Percentiles rank a stretch among this genome's conserved stretches.
Evolutionary conservation across 1,139 yeast genomes (phyloP).

Genomic region (Hyphopichia wangnamkhiaoensis): DNA sequence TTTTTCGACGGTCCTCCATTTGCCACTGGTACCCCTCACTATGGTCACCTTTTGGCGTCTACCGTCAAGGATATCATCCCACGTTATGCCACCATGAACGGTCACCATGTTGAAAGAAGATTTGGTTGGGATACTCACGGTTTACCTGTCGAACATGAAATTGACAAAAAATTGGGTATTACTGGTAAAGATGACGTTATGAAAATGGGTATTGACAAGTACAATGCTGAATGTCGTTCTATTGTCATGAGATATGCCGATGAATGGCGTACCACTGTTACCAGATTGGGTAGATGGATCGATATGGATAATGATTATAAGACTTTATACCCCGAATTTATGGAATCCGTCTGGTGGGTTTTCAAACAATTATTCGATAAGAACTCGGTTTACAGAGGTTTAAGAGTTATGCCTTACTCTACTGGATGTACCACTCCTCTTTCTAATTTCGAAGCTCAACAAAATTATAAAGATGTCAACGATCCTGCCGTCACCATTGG

Average conservation of each 20-base stretch:
- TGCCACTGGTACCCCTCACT: constrained; percentile 99
- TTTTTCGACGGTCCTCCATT: constrained; percentile 99
- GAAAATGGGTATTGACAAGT: constrained; percentile 89
- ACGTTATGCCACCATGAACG: constrained; percentile 97
- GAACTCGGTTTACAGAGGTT: constrained; percentile 88
- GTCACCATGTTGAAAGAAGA: constrained; percentile 92
- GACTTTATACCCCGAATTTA: constrained; percentile 89
- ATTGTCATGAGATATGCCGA: constrained; percentile 97
- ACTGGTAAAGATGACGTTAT: constrained; percentile 92
- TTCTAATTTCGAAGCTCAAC: constrained; percentile 97
- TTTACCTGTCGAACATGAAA: constrained; percentile 96
- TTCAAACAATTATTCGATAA: constrained; percentile 85
- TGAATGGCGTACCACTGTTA: constrained; percentile 92
- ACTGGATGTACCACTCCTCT: constrained; percentile 96
- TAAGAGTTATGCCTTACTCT: constrained; percentile 97
- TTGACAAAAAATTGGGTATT: constrained; percentile 94
- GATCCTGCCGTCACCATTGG: constrained; percentile 97
- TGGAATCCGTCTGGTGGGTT: constrained; percentile 99
- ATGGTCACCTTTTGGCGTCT: constrained; percentile 95
- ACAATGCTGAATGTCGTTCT: constrained; percentile 90
- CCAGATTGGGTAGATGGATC: constrained; percentile 97
- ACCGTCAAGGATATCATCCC: constrained; percentile 97
- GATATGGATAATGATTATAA: constrained; percentile 98
- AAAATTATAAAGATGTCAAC: constrained; percentile 92
- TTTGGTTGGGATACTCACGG: constrained; percentile 99